Evolutionary conservation across 2,329 filamentous ascomycete genomes (phyloP), one percentile per base, ranked within the genome.

Genomic region (Rhexocercosporidium sp.): DNA sequence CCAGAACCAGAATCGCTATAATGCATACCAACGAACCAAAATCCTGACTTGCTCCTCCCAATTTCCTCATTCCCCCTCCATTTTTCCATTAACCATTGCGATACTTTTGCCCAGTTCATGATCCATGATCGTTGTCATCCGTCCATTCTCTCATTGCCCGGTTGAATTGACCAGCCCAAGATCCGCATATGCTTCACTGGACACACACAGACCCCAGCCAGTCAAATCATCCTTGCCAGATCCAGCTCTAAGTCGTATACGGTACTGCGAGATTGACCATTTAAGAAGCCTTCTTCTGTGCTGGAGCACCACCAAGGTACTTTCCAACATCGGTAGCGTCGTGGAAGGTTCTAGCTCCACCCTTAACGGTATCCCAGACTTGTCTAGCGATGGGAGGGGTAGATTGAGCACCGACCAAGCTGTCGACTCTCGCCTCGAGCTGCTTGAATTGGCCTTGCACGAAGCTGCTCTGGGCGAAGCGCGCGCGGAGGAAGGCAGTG

Each of bases 401-500:
- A 78, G 91, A 92, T 85, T 97, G 94, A 75, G 93, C 92, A 63
- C 93, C 92, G 65, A 96, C 88, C 59, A 93, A 84, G 69, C 91
- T 91, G 80, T 98, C 95, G 69, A 95, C 83, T 73, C 92, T 88
- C 64, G 91, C 89, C 76, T 88, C 88, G 65, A 95, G 81, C 74
- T 91, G 86, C 71, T 85, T 83, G 77, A 97, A 90, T 57, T 92
- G 90, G 75, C 86, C 88, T 84, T 97, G 93, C n/a, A 98, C 92
- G 77, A 98, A 97, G 71, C 84, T 88, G 86, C 93, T 97, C 86
- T 98, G 95, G 66, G 90, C 85, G 82, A 91, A 95, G 76, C 96
- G 90, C 49, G 94, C 92, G 74, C 96, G 93, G 79, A 98, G 88
- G 86, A 99, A 99, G 74, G 89, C 86, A 72, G 94, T 94, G 87